Evolutionary conservation across 2,329 filamentous ascomycete genomes (phyloP).

Genomic region (Monosporascus sp.): DNA sequence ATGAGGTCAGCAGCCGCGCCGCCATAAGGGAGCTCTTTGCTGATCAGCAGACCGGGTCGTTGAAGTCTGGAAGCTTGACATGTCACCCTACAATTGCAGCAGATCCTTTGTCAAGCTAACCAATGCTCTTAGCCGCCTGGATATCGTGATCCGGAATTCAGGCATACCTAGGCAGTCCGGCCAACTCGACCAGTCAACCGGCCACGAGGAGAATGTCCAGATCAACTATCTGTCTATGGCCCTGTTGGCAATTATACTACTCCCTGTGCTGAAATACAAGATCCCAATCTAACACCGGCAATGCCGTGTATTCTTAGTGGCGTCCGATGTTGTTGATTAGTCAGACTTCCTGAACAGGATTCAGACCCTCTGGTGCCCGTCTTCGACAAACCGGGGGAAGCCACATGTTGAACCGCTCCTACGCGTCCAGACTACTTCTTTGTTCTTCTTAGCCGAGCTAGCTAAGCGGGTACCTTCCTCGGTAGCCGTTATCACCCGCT

Average conservation of each 20-base stretch:
- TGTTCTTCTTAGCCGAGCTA: conserved; percentile 25
- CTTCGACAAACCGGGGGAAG: conserved; percentile 5
- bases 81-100: conserved; percentile 33
- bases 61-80: conserved; percentile 38
- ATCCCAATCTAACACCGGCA: neutral
- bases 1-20: conserved; percentile 3
- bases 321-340: conserved; percentile 18
- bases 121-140: conserved; percentile 27
- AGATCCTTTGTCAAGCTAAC: conserved; percentile 30
- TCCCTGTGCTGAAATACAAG: conserved; percentile 40
- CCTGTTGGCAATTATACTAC: conserved; percentile 40
- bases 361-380: conserved; percentile 8
- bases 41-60: no score
- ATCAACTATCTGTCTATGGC: conserved; percentile 48
- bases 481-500: conserved; percentile 6
- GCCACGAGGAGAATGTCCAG: conserved; percentile 39
- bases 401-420: conserved; percentile 14
- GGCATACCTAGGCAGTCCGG: conserved; percentile 17
- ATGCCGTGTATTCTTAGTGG: conserved; percentile 19
- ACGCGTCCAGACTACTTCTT: conserved; percentile 22
- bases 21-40: neutral
- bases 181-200: conserved; percentile 13
- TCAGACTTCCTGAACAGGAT: conserved; percentile 11
- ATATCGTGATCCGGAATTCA: conserved; percentile 33
- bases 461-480: conserved; percentile 18